These are phyloP conservation scores for Meyerozyma carpophila DNA, from an alignment of 1,139 yeast genomes.

Conservation along the genomic window DNA sequence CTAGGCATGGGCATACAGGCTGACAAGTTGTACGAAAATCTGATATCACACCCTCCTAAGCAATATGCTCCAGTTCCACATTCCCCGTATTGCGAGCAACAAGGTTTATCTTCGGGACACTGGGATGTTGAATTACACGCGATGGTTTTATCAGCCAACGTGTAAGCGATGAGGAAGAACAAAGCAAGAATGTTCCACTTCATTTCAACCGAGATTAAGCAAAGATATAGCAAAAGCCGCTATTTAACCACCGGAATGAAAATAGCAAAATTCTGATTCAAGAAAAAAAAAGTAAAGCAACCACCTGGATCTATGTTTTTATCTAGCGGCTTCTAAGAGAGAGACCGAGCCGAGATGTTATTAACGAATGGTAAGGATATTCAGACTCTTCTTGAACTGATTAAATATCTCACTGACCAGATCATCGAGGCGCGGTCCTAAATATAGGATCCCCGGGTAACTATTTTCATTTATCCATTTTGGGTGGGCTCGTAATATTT, in stretches of 20 bases:
- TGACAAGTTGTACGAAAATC: conserved; percentile 52
- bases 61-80: conserved; percentile 83
- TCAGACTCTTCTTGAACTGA: neutral
- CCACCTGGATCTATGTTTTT: neutral
- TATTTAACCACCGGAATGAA: neutral
- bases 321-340: no score
- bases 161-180: neutral
- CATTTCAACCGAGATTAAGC: neutral
- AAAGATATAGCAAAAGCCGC: neutral
- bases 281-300: neutral
- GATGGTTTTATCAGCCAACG: conserved; percentile 7
- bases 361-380: neutral
- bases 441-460: neutral
- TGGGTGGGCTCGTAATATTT: neutral
- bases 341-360: no score
- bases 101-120: conserved; percentile 72
- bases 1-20: conserved; percentile 67
- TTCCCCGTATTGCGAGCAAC: conserved; percentile 79
- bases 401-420: neutral
- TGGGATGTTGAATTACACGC: conserved; percentile 43
- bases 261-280: neutral
- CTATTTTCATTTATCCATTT: neutral
- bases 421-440: neutral
- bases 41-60: conserved; percentile 77
- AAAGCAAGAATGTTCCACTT: neutral